Base-by-base conservation (phyloP, 306 rosid species). In the Ormosia emarginata region DNA sequence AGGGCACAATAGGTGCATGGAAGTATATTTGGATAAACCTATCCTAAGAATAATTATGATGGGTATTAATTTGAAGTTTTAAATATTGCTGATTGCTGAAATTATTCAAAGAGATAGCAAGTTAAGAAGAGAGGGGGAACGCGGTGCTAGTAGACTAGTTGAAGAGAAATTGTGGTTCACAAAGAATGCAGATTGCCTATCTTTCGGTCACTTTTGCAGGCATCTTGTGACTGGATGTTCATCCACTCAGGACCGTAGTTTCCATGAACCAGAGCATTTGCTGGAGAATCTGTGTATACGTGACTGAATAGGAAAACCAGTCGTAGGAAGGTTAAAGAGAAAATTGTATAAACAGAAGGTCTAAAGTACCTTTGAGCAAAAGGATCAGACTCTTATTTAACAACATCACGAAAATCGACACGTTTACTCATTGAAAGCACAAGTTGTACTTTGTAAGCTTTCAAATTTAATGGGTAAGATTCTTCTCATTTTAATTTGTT, bases 171-270 rank as follows among this genome's bases (percentile, higher is more conserved):
- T 67, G 70, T 56, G 69, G 61, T 79, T 43, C 69, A 79, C 47
- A 15, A 5, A 56, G 2, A 13, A 66, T 24, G 49, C 36, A 40
- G 1, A 55, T 46, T 40, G 67, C 29, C 9, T 33, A 41, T 53
- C 34, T 30, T 67, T 40, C 13, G 71, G 37, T 36, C 10, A 37
- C 71, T 70, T 79, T 71, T 49, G 66, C 84, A 47, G 61, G 79
- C 39, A 58, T 80, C 79, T 61, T 58, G 84, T 80, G 84, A 80
- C n/a, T 62, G 79, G 73, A 80, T 47, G 72, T 47, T 80, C 79
- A 47, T 71, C 34, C 56, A 46, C 30, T 79, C 6, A 13, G 32
- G 32, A 58, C 78, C 71, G 37, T 47, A 14, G 84, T 17, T 61
- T 59, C 3, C 41, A 43, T 14, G 78, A 47, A 66, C 56, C 11